Conservation (phyloP, 2,329 filamentous ascomycete species). For the Talaromyces sp. region DNA sequence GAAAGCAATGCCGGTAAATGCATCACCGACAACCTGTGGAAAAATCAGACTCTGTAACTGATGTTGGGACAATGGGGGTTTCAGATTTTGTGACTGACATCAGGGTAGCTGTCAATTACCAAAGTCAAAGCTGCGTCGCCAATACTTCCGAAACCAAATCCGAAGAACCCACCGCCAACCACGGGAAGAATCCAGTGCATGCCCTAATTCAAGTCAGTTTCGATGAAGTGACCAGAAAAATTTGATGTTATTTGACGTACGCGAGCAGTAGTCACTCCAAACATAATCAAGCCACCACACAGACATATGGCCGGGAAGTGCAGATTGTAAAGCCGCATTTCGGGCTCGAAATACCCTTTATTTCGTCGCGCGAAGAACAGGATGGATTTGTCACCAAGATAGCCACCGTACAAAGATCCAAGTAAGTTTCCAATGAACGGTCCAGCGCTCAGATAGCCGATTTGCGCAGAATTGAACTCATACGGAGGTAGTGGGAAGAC, state of each 20-base stretch:
- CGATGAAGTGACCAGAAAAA: background rate
- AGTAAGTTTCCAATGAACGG: slow-evolving; percentile 42
- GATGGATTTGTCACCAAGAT: slow-evolving; percentile 39
- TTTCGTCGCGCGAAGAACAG: slow-evolving; percentile 44
- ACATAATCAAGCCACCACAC: slow-evolving; percentile 44
- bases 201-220: slow-evolving; percentile 27
- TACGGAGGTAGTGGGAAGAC: slow-evolving; percentile 36
- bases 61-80: background rate
- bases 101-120: slow-evolving; percentile 38
- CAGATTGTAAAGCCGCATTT: slow-evolving; percentile 45
- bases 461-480: slow-evolving; percentile 27
- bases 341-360: slow-evolving; percentile 48
- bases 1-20: slow-evolving; percentile 23
- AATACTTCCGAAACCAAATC: slow-evolving; percentile 39
- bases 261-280: slow-evolving; percentile 35
- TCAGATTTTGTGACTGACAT: slow-evolving; percentile 25
- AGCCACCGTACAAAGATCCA: slow-evolving; percentile 40
- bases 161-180: slow-evolving; percentile 36
- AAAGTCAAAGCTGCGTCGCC: slow-evolving; percentile 37
- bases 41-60: background rate
- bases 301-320: slow-evolving; percentile 36
- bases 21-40: slow-evolving; percentile 21
- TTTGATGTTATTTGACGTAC: slow-evolving; percentile 26
- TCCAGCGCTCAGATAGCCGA: slow-evolving; percentile 32
- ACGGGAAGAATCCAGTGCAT: slow-evolving; percentile 45